These are phyloP conservation scores for Funneliformis caledonium DNA, from an alignment of 371 early-diverging fungal genomes.

Conservation along the genomic window DNA sequence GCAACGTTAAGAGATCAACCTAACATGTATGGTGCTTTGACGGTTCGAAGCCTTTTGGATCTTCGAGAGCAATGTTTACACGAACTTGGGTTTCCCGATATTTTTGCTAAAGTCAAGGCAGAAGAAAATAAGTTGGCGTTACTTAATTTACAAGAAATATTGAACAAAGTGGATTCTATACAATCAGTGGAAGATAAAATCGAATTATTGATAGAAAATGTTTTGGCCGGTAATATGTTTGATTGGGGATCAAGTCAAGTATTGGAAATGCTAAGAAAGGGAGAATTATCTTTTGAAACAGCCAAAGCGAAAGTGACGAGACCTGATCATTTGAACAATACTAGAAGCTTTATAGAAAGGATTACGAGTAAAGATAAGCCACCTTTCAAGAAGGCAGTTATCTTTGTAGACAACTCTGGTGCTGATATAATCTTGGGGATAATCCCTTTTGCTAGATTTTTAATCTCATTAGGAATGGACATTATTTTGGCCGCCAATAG, in stretches of 20 bases:
- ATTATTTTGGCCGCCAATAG: conserved; percentile 76
- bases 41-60: conserved; percentile 67
- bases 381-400: conserved; percentile 56
- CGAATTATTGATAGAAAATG: conserved; percentile 58
- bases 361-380: conserved; percentile 35
- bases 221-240: conserved; percentile 79
- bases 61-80: conserved; percentile 77
- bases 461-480: conserved; percentile 51
- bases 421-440: conserved; percentile 72
- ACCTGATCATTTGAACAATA: conserved; percentile 51
- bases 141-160: conserved; percentile 48
- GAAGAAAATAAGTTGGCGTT: conserved; percentile 66
- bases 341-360: conserved; percentile 46
- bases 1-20: conserved; percentile 59
- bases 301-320: conserved; percentile 55
- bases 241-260: conserved; percentile 72
- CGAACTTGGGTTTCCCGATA: conserved; percentile 71
- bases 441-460: conserved; percentile 65
- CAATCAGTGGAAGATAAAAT: conserved; percentile 42
- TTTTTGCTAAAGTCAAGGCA: conserved; percentile 67
- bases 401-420: conserved; percentile 78
- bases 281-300: conserved; percentile 57
- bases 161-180: conserved; percentile 54
- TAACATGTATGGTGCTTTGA: conserved; percentile 66
- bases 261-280: conserved; percentile 53